Base-by-base conservation (phyloP, 768 basidiomycete genomes). In the Trametopsis cervina region DNA sequence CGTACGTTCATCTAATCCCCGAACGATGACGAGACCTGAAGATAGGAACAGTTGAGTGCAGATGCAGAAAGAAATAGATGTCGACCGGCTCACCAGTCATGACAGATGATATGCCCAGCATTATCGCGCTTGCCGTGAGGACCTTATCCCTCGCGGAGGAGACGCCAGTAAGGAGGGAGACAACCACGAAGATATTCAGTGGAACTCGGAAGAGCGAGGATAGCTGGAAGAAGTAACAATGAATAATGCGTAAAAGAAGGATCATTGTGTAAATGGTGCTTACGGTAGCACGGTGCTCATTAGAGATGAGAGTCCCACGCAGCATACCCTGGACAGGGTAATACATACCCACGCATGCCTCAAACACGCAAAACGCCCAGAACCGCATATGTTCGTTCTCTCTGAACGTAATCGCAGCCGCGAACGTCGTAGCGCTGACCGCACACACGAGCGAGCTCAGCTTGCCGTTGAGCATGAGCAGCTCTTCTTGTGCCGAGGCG, bases 291-390 rank as follows among this genome's bases (percentile, higher is more conserved):
- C 85, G 75, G 55, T 86, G 77, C 57, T 85, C 85, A 50, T 87
- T 80, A 1, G 80, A 69, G 11, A 87, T 80, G 45, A 87, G 61
- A 1, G 72, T 70, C 20, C 84, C 82, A 35, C 81, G 73, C 18
- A 87, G 64, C 73, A 83, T 86, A 23, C 85, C 85, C 49, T 87
- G 85, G 24, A 85, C 76, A 20, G 85, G 85, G 57, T 87, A 87
- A 58, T 87, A 87, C 78, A 84, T 76, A 40, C 85, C 85, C 5
- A 87, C 85, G 59, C 82, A 86, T 13, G 76, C 81, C 61, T 88
- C 85, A 52, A 86, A 88, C 12, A 73, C 65, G 54, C 85, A 86
- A 57, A 88, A 88, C 12, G 82, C 76, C 75, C 76, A 85, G 56
- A 86, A 87, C 3, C 84, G 74, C 17, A 70, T 51, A 27, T 70